Evolutionary conservation across 805 yeast genomes (phyloP).

Genomic region (Wickerhamomyces ciferrii): DNA sequence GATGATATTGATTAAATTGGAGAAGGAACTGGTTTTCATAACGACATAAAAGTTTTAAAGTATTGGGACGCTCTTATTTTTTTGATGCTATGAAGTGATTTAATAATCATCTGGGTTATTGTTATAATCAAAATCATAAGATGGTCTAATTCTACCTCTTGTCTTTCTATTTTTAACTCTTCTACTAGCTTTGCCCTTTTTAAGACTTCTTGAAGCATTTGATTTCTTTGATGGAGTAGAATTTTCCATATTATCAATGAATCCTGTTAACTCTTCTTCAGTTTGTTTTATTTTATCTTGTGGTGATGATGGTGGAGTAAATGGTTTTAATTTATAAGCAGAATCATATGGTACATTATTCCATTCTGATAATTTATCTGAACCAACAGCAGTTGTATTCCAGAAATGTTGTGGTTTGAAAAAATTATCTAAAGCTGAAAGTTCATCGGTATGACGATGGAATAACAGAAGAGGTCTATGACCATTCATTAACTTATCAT

Average conservation of each 20-base stretch:
- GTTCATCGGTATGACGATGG: background rate
- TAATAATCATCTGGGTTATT: background rate
- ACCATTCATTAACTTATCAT: conserved; percentile 17
- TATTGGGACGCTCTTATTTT: too few species aligned
- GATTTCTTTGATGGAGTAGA: conserved; percentile 8
- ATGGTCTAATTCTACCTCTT: conserved; percentile 9
- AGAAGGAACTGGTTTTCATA: background rate
- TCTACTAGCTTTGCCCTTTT: conserved; percentile 3
- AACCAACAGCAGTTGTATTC: background rate
- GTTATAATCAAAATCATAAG: background rate
- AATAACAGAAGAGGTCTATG: conserved; percentile 13
- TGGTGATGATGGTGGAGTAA: background rate
- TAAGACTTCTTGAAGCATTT: conserved; percentile 20
- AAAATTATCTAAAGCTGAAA: background rate
- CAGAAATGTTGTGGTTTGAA: background rate
- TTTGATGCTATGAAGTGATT: too few species aligned
- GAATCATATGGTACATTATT: background rate
- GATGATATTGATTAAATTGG: too few species aligned
- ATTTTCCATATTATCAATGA: background rate
- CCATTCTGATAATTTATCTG: background rate
- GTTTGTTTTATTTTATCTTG: background rate
- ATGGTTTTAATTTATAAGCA: background rate
- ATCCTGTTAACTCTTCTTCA: background rate
- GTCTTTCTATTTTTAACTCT: conserved; percentile 27
- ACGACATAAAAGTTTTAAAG: background rate